Evolutionary conservation across 1,284 basidiomycete genomes (phyloP), one percentile per base, ranked within the genome.

Genomic region (Moesziomyces sp.): DNA sequence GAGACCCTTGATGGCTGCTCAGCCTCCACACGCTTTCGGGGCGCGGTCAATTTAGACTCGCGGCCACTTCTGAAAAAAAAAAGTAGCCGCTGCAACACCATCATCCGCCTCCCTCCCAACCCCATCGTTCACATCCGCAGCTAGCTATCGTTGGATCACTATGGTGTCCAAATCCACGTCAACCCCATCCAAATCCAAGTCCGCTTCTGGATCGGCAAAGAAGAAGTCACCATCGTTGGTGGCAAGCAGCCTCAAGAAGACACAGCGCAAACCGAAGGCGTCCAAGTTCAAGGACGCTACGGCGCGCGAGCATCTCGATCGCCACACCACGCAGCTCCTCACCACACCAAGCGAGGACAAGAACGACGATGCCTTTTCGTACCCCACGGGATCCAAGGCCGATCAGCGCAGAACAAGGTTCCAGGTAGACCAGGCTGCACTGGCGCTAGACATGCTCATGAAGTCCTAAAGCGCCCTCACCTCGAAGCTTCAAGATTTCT

Each of bases 261-360:
- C 46, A 3, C 44, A 30, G 19, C 46, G 19, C 9, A 63, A 57
- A n/a, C 34, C 44, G 35, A 52, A 57, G 51, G 50, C 18, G 45
- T 63, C 53, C 57, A 70, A 64, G 53, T 70, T 70, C 47, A 52
- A 61, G 14, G 67, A 70, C 30, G 40, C 54, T 14, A 42, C 56
- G 21, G 49, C 56, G 23, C 44, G 67, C 5, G 61, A 64, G 35
- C 28, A 14, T 1, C 53, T 70, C 46, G 67, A 70, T 24, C 46
- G 46, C 11, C 53, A 70, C 46, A 64, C 61, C 3, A 40, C 23
- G 2, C 24, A 56, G 21, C 57, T 70, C 14, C 53, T 64, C 7
- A 23, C 57, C 28, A 18, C 26, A 35, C 26, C 7, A 10, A 26
- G 16, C 13, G 8, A 24, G 13, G 38, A 58, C 0, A 30, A 14